Evolutionary conservation across 176 grass and related monocot species (phyloP), one percentile per base, ranked within the genome.

Genomic region (Cenchrus fungigraminus): DNA sequence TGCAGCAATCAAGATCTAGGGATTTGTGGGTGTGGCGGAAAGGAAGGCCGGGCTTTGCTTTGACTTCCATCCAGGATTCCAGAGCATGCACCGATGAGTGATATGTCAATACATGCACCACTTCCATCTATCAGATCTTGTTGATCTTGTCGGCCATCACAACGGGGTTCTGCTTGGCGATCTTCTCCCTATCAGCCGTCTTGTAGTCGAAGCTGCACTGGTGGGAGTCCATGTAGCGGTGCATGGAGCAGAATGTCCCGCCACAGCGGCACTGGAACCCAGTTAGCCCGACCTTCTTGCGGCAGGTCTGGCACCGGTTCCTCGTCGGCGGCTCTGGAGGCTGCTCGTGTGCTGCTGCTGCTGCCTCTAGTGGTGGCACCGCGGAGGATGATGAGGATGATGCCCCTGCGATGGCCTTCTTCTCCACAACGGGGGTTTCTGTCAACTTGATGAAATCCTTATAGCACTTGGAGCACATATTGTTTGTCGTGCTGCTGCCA

Each of bases 161-260:
- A 61, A 94, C 69, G 4, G 90, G 90, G 14, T 97, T 94, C 82
- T 94, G 86, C 82, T 87, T 91, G 15, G 95, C 92, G 32, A 97
- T 94, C 71, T 76, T 83, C 40, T 91, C 92, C 25, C 92, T 2
- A 88, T 92, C 20, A 59, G 37, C 88, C 80, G 73, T 81, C 82
- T 94, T 97, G 57, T 94, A 97, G 70, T 97, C 95, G 5, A 97
- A 97, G 55, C 88, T 74, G 90, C 95, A 97, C 25, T 91, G 43
- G 31, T 97, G 95, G 11, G 68, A 66, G 13, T 97, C 92, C 0
- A 80, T 75, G 9, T 94, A 90, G 19, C 92, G 92, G 61, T 97
- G 95, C 6, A 28, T 74, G 12, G 85, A 64, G 83, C 95, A 97
- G 60, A 91, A 97, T 8, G 84, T 97, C 20, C 88, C 92, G 0